These are phyloP conservation scores for Calcarisporium arbuscula DNA, from an alignment of 2,329 filamentous ascomycete species.

Conservation along the genomic window DNA sequence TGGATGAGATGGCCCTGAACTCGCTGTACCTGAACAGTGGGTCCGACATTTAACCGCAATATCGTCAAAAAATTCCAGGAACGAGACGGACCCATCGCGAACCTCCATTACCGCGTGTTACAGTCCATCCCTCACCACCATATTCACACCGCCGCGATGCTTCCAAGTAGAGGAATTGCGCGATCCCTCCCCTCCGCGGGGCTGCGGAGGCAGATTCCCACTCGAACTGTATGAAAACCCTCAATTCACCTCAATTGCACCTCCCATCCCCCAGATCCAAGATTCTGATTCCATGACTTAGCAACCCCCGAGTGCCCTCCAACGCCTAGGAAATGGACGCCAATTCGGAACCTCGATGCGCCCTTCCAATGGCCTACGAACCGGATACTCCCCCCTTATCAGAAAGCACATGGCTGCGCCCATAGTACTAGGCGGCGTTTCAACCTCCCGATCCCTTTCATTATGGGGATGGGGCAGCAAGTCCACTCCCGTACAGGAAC, in stretches of 20 bases:
- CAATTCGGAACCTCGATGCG: constrained; percentile 27
- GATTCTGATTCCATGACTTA: constrained; percentile 8
- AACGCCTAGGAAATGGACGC: constrained; percentile 26
- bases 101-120: constrained; percentile 4
- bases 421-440: constrained; percentile 22
- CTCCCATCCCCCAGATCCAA: constrained; percentile 1
- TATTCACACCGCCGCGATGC: constrained; percentile 28
- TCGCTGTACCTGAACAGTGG: too few species aligned
- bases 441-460: constrained; percentile 24
- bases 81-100: constrained; percentile 10
- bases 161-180: constrained; percentile 38
- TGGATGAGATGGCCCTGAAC: too few species aligned
- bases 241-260: constrained; percentile 4
- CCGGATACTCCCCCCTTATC: constrained; percentile 17
- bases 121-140: constrained; percentile 10
- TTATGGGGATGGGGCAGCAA: constrained; percentile 31
- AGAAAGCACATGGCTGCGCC: constrained; percentile 17
- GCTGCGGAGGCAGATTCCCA: constrained; percentile 21
- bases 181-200: constrained; percentile 29
- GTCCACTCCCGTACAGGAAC: constrained; percentile 13
- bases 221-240: constrained; percentile 18
- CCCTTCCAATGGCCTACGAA: constrained; percentile 13
- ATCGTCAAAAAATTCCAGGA: constrained; percentile 21
- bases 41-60: constrained; percentile 30
- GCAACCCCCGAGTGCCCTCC: constrained; percentile 19